Conservation (phyloP, 2,329 filamentous ascomycete species). For the Cladophialophora chaetospira region DNA sequence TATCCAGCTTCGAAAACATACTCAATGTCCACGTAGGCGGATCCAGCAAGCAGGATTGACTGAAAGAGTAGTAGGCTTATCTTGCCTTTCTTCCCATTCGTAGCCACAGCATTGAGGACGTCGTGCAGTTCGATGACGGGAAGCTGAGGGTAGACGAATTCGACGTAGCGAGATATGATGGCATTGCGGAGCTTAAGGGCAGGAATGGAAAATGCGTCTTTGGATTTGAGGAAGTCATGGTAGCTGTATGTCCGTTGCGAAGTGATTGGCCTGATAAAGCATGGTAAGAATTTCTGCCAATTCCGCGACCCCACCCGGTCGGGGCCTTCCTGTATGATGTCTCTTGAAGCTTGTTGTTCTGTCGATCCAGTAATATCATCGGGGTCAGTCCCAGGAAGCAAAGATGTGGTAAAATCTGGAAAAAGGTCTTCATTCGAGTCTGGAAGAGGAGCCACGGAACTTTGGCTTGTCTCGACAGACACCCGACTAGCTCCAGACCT, state of each 20-base stretch:
- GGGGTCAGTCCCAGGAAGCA: neutral
- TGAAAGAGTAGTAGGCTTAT: constrained; percentile 87
- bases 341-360: neutral
- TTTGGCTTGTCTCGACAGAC: neutral
- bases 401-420: constrained; percentile 9
- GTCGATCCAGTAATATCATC: neutral
- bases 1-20: constrained; percentile 84
- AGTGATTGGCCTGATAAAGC: constrained; percentile 79
- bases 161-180: constrained; percentile 75
- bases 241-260: constrained; percentile 77
- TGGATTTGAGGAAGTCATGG: constrained; percentile 72
- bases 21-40: constrained; percentile 83
- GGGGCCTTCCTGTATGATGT: neutral
- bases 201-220: constrained; percentile 77
- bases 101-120: constrained; percentile 58
- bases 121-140: constrained; percentile 72
- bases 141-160: constrained; percentile 93
- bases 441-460: neutral
- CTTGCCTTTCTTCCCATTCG: constrained; percentile 50
- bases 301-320: neutral
- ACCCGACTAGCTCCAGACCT: neutral
- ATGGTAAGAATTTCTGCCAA: constrained; percentile 1
- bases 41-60: constrained; percentile 88
- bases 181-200: constrained; percentile 70
- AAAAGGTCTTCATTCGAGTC: constrained; percentile 14